Percentiles rank a stretch among this genome's conserved stretches.
phyloP scores from a whole-genome alignment of 345 rosid species.

The Citrus hindsii region DNA sequence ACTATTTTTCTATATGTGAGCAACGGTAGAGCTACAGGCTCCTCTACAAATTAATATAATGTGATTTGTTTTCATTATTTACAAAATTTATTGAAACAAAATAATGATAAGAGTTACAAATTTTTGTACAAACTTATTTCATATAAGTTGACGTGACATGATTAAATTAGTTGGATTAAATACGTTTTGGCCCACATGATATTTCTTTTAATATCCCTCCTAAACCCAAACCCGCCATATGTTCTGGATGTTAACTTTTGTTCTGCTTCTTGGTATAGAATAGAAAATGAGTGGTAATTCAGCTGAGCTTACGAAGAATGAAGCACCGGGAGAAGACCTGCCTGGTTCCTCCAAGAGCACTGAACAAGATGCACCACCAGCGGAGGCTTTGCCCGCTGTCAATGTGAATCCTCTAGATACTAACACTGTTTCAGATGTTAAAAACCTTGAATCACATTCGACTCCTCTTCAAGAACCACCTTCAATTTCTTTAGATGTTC shows the following conservation, averaged over 20 bases:
- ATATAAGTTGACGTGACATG: too few relatives aligned
- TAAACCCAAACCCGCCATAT: not conserved
- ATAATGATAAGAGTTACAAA: too few relatives aligned
- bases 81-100: too few relatives aligned
- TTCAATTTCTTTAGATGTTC: constrained; percentile 20
- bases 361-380: not conserved
- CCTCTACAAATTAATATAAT: too few relatives aligned
- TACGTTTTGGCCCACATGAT: too few relatives aligned
- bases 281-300: constrained; percentile 20
- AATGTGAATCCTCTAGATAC: constrained; percentile 9
- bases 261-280: not conserved
- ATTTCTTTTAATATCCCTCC: too few relatives aligned
- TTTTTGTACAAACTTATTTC: too few relatives aligned
- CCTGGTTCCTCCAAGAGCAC: not conserved
- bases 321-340: not conserved
- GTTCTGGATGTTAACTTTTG: not conserved
- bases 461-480: constrained; percentile 13
- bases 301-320: constrained; percentile 17
- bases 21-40: too few relatives aligned
- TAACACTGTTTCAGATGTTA: constrained; percentile 4
- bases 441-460: constrained; percentile 20
- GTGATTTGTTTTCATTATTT: too few relatives aligned
- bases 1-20: too few relatives aligned
- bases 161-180: too few relatives aligned
- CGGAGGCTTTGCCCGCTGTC: constrained; percentile 8